These are phyloP conservation scores for Kockiozyma suomiensis DNA, from an alignment of 805 yeast species.

Conservation along the genomic window DNA sequence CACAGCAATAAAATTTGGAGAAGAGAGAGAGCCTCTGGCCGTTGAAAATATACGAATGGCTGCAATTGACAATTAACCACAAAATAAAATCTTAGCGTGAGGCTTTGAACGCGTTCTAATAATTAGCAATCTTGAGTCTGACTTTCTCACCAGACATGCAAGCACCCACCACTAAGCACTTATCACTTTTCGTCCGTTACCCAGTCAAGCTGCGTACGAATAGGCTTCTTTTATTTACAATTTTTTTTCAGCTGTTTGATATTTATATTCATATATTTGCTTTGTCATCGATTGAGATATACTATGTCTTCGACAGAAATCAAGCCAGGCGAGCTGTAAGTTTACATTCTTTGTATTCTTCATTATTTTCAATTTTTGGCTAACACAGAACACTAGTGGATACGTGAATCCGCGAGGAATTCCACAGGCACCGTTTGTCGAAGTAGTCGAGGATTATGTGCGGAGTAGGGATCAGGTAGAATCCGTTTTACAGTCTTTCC, in stretches of 20 bases:
- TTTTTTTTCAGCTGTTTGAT: not conserved
- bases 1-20: too few species aligned
- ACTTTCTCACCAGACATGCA: not conserved
- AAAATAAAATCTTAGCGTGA: not conserved
- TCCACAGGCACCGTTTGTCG: conserved; percentile 94
- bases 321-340: conserved; percentile 17
- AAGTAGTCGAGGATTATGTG: conserved; percentile 73
- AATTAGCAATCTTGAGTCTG: not conserved
- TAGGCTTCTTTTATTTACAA: too few species aligned
- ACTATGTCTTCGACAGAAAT: conserved; percentile 4
- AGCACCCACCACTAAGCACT: too few species aligned
- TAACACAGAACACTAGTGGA: conserved; percentile 8
- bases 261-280: not conserved
- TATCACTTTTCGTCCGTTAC: too few species aligned
- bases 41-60: too few species aligned
- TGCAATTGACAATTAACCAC: too few species aligned
- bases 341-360: not conserved
- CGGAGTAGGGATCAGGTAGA: conserved; percentile 72
- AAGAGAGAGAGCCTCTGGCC: too few species aligned
- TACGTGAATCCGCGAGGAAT: conserved; percentile 85
- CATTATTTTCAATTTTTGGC: too few species aligned
- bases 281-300: not conserved
- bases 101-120: not conserved
- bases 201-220: too few species aligned
- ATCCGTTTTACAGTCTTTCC: conserved; percentile 68